Base-by-base conservation (phyloP, 768 basidiomycete genomes). In the Neoboletus brunneissimus region DNA sequence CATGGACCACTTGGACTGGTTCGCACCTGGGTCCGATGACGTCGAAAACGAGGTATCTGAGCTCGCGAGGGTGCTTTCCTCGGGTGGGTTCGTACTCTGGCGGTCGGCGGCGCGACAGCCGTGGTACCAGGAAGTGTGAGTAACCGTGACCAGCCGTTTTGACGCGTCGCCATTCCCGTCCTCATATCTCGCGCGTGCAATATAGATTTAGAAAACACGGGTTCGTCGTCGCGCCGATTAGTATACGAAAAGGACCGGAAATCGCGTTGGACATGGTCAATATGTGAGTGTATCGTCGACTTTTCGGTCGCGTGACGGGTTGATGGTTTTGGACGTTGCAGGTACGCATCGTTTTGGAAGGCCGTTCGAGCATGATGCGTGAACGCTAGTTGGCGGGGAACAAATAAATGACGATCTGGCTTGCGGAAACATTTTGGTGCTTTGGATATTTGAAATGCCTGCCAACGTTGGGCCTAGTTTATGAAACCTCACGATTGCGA, bases 1-100 rank as follows among this genome's bases (percentile, higher is more conserved):
- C 54, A 89, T 89, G 88, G 88, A 89, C 67, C 83, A 84, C 48
- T 76, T 87, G 48, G 85, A 86, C 60, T 83, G 80, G 77, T 81
- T 83, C 51, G 60, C 76, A 0, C 81, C 82, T 0, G 76, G 78
- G 4, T 74, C 79, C 16, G 67, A 69, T 48, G 78, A 80, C 38
- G 72, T 76, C 1, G 79, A 83, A 35, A 76, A 79, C 35, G 86
- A 88, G 64, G 75, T 86, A 20, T 27, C 23, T 1, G 79, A 86
- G 60, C 76, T 88, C 45, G 72, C 76, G 48, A 75, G 85, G 1
- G 86, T 83, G 1, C 67, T 88, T n/a, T 72, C 77, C 0, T 67
- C 76, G 0, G 84, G 82, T 0, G 89, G 88, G 0, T 74, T 80
- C 51, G 80, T 87, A 4, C 79, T 87, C 53, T 89, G 84, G 84